These are phyloP conservation scores for Tuber melanosporum DNA, from an alignment of 495 filamentous ascomycete genomes.

Conservation along the genomic window DNA sequence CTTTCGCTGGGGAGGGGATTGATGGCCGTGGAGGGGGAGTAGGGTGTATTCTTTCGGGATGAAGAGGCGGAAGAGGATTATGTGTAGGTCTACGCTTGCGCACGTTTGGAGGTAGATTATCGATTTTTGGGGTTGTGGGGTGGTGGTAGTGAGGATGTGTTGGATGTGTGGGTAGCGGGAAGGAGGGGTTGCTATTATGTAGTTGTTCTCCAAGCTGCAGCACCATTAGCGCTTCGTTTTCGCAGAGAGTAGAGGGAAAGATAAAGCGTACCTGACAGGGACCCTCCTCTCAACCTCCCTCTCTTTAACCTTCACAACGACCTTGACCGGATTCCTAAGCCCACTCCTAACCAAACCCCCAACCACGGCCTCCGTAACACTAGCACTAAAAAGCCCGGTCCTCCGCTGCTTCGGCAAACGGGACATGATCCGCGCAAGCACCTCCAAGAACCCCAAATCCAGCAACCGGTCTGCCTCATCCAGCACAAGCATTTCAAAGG, in stretches of 20 bases:
- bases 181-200: conserved; percentile 60
- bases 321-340: conserved; percentile 85
- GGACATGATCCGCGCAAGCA: conserved; percentile 75
- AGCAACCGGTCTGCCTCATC: conserved; percentile 91
- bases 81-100: conserved; percentile 89
- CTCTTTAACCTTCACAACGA: conserved; percentile 73
- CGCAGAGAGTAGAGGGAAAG: conserved; percentile 31
- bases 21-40: conserved; percentile 84
- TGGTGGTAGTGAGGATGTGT: conserved; percentile 57
- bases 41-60: conserved; percentile 59
- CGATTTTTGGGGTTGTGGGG: conserved; percentile 61
- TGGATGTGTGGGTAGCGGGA: conserved; percentile 52
- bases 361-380: conserved; percentile 75
- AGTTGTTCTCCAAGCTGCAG: conserved; percentile 77
- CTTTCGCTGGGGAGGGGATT: conserved; percentile 48
- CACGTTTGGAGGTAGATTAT: conserved; percentile 94
- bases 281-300: conserved; percentile 77
- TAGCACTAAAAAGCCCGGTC: conserved; percentile 90
- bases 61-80: conserved; percentile 62
- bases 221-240: background rate
- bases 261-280: conserved; percentile 54
- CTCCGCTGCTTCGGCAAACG: conserved; percentile 85
- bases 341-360: conserved; percentile 89
- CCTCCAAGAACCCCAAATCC: conserved; percentile 91
- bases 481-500: conserved; percentile 82